Conservation (phyloP, 768 basidiomycete genomes). For the Paxillus involutus region DNA sequence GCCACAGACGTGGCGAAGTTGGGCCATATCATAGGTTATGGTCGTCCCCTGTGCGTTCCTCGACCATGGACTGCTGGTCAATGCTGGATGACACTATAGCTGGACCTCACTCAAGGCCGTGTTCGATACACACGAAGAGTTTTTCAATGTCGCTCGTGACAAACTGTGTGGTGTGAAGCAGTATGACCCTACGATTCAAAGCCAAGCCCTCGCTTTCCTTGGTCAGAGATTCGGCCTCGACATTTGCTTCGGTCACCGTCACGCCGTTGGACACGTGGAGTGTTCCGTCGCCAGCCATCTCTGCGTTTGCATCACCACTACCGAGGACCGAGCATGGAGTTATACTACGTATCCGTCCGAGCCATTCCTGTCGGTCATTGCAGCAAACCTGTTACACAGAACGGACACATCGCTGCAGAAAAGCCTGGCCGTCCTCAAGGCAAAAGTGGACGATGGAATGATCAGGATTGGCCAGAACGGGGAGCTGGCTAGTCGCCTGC, state of each 20-base stretch:
- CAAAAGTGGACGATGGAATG: constrained; percentile 2
- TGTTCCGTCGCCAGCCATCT: constrained; percentile 6
- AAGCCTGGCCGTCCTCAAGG: background rate
- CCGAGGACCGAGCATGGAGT: background rate
- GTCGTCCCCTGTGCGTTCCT: background rate
- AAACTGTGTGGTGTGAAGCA: background rate
- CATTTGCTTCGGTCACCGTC: background rate
- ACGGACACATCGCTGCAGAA: background rate
- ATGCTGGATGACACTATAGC: background rate
- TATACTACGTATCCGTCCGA: constrained; percentile 11
- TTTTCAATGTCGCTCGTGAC: background rate
- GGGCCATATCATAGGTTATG: background rate
- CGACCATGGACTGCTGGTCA: too few relatives aligned
- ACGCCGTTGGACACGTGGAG: background rate
- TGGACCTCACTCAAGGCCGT: background rate
- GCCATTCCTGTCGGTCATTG: constrained; percentile 5
- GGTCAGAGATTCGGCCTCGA: constrained; percentile 8
- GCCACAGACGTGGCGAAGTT: constrained; percentile 1
- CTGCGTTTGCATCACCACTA: background rate
- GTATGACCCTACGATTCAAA: background rate
- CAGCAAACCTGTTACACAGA: background rate
- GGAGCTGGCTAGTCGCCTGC: constrained; percentile 9
- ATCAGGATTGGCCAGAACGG: constrained; percentile 4
- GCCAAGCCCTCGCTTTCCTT: constrained; percentile 4
- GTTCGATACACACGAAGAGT: background rate